Evolutionary conservation across 139 green algal genomes (phyloP), one percentile per base, ranked within the genome.

Genomic region (Dunaliella primolecta): DNA sequence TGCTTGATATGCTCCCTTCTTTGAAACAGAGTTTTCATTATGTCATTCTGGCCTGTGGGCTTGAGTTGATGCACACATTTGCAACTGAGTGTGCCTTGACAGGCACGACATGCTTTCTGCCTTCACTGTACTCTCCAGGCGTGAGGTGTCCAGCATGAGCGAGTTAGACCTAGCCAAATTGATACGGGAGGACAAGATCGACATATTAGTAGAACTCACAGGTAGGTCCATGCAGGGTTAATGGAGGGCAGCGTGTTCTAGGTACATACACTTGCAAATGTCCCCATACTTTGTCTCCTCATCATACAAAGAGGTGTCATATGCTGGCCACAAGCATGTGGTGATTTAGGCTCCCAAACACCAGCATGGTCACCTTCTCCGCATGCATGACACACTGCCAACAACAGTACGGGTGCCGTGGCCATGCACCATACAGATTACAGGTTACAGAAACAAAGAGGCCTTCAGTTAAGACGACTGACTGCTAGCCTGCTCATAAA

Each of bases 201-300:
- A 99, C 88, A 89, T 99, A 20, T 86, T 99, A 80, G 94, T 99
- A 83, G 97, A 99, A 91, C 93, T 99, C 0, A 99, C 96, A 3
- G 91, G 90, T 93, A 72, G 2, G 83, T 23, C n/a, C 64, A 27
- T 25, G 34, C 2, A 80, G 29, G 75, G 20, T 21, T 21, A 72
- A 21, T 15, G 20, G 56, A 23, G 3, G 3, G 20, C 72, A 35
- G 72, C 15, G 21, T 30, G 72, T 31, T 78, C 32, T 23, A 3
- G 3, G 72, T 3, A 23, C 23, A 78, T 3, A 78, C 72, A 78
- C 20, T 31, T 30, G 72, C 72, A 78, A 72, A n/a, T n/a, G n/a
- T n/a, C n/a, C n/a, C n/a, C n/a, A n/a, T n/a, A n/a, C n/a, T n/a
- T n/a, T n/a, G n/a, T n/a, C n/a, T n/a, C n/a, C n/a, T n/a, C n/a